Conservation (phyloP, 352 stramenopile species). For the Lagenidium sp. region DNA sequence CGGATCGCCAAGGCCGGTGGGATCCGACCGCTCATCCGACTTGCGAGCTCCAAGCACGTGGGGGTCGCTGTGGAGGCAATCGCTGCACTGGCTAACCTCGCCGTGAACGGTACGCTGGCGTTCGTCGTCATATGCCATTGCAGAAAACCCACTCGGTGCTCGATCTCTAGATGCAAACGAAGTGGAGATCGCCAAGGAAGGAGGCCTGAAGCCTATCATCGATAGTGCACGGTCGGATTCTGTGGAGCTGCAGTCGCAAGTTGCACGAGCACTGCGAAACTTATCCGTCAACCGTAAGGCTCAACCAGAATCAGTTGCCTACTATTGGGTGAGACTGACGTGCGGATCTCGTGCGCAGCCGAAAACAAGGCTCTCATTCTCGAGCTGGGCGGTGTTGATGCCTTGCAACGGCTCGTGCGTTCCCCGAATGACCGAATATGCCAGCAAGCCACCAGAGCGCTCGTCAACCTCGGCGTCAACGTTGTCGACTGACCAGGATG, state of each 20-base stretch:
- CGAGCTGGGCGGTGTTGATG: conserved; percentile 69
- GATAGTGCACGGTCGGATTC: conserved; percentile 69
- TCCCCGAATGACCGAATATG: conserved; percentile 85
- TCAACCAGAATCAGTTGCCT: too few relatives aligned
- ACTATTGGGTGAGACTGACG: too few relatives aligned
- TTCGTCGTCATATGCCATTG: too few relatives aligned
- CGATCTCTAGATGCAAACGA: conserved; percentile 90
- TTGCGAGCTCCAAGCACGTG: conserved; percentile 77
- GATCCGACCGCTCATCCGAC: conserved; percentile 80
- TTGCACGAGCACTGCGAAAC: conserved; percentile 89
- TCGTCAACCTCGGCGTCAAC: conserved; percentile 85
- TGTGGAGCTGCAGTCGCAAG: conserved; percentile 82
- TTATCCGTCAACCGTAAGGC: conserved; percentile 90
- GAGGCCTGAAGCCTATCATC: conserved; percentile 88
- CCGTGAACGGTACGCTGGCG: conserved; percentile 90
- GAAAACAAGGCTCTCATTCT: conserved; percentile 89
- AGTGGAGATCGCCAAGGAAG: conserved; percentile 83
- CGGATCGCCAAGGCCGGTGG: conserved; percentile 86
- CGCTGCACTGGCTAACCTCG: conserved; percentile 91
- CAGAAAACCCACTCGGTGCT: too few relatives aligned
- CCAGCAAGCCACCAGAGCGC: conserved; percentile 78
- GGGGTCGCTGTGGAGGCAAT: conserved; percentile 88
- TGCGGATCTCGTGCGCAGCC: too few relatives aligned
- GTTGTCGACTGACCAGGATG: conserved; percentile 42
- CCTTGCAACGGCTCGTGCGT: conserved; percentile 66